Evolutionary conservation across 352 stramenopile genomes (phyloP).

Genomic region (Pythium phragmiticola): DNA sequence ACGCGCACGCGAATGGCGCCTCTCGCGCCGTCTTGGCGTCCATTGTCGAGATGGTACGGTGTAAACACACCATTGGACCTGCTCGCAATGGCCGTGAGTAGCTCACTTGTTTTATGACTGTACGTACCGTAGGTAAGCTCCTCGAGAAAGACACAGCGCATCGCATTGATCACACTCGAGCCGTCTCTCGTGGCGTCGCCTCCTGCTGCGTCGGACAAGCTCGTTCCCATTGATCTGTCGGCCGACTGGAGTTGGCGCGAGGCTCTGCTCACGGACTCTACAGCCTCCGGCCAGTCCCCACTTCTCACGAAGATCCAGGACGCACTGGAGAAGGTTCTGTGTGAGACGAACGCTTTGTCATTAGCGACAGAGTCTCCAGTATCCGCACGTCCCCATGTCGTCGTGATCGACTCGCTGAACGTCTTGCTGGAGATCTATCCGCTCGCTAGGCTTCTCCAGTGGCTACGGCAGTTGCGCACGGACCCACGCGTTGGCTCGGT

Average conservation of each 20-base stretch:
- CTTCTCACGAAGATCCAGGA: constrained; percentile 34
- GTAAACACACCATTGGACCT: background rate
- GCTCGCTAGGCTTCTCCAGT: constrained; percentile 41
- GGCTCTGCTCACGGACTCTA: constrained; percentile 22
- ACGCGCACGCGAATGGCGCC: constrained; percentile 41
- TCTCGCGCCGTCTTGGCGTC: constrained; percentile 55
- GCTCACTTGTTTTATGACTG: background rate
- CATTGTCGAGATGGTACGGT: constrained; percentile 39
- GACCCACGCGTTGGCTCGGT: constrained; percentile 41
- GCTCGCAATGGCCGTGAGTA: background rate
- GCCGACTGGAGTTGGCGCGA: constrained; percentile 22
- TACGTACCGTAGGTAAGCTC: constrained; percentile 5
- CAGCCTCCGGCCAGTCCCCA: background rate
- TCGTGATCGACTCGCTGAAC: constrained; percentile 70
- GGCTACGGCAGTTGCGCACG: constrained; percentile 37
- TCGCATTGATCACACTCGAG: constrained; percentile 14
- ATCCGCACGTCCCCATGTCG: constrained; percentile 39
- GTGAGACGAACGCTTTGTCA: background rate
- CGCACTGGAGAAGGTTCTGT: constrained; percentile 31
- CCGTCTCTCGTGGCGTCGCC: constrained; percentile 10
- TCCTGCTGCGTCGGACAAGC: constrained; percentile 35
- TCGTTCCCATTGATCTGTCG: constrained; percentile 47
- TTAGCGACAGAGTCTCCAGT: background rate
- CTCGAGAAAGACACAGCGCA: constrained; percentile 23
- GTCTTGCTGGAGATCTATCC: constrained; percentile 51